A percentile compares a stretch with the other conserved stretches of the same genome.
These are phyloP conservation scores for Cicer bijugum DNA, from an alignment of 306 rosid genomes.

Conservation along the genomic window DNA sequence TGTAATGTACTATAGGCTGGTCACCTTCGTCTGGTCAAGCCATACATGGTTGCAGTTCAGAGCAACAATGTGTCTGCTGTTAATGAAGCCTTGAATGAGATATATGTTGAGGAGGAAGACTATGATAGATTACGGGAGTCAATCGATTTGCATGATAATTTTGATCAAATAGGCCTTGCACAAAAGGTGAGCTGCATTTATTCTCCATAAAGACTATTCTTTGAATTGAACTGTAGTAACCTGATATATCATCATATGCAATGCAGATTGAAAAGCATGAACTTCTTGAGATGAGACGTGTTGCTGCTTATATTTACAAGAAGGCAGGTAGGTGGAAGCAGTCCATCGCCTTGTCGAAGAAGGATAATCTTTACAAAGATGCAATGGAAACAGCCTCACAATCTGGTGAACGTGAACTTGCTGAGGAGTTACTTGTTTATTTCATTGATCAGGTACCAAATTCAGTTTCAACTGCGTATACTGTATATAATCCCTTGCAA, in stretches of 20 bases:
- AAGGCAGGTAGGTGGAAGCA: slow-evolving; percentile 99
- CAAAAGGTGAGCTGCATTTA: slow-evolving; percentile 71
- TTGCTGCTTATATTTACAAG: slow-evolving; percentile 97
- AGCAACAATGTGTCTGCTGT: slow-evolving; percentile 98
- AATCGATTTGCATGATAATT: slow-evolving; percentile 95
- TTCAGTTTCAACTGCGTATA: slow-evolving; percentile 21
- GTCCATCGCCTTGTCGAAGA: slow-evolving; percentile 96
- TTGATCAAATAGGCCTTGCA: slow-evolving; percentile 98
- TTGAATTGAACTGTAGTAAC: slow-evolving; percentile 28
- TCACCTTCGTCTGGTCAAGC: slow-evolving; percentile 94
- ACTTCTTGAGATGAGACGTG: slow-evolving; percentile 99
- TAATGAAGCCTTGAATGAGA: slow-evolving; percentile 95
- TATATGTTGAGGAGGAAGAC: slow-evolving; percentile 98
- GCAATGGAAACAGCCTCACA: slow-evolving; percentile 99
- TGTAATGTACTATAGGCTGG: slow-evolving; percentile 68
- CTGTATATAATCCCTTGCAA: not conserved
- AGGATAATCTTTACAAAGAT: slow-evolving; percentile 98
- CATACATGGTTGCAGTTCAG: slow-evolving; percentile 99
- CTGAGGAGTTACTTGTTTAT: slow-evolving; percentile 93
- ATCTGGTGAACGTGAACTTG: slow-evolving; percentile 98
- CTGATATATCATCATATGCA: slow-evolving; percentile 38
- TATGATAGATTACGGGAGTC: slow-evolving; percentile 97
- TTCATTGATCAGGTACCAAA: slow-evolving; percentile 85
- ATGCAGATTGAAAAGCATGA: slow-evolving; percentile 96
- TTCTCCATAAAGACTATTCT: slow-evolving; percentile 30